phyloP scores from a whole-genome alignment of 495 filamentous ascomycete genomes.

The Viridothelium virens region DNA sequence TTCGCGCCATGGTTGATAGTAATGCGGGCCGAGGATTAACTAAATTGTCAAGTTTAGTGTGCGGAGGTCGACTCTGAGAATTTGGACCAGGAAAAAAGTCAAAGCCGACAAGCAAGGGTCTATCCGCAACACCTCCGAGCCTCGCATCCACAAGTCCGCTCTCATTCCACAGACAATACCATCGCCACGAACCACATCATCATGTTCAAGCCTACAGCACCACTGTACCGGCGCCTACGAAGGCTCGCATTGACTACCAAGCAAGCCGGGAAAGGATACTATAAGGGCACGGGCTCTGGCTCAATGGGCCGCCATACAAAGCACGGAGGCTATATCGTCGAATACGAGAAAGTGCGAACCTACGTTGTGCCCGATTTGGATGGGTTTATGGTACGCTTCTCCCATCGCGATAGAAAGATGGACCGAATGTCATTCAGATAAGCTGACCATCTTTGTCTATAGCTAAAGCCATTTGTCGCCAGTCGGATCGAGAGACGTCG shows the following conservation, averaged over 20 bases:
- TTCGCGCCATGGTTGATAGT: constrained; percentile 21
- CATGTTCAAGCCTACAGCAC: constrained; percentile 62
- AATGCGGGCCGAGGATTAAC: not conserved
- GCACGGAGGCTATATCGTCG: constrained; percentile 72
- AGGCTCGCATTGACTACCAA: constrained; percentile 79
- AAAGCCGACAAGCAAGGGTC: not conserved
- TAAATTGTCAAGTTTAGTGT: too few species aligned
- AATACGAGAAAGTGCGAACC: constrained; percentile 80
- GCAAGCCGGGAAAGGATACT: constrained; percentile 83
- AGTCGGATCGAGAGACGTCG: constrained; percentile 45
- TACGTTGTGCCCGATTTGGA: constrained; percentile 70
- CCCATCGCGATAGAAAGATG: not conserved
- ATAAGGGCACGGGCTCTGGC: constrained; percentile 89
- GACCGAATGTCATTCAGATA: not conserved
- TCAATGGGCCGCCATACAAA: constrained; percentile 80
- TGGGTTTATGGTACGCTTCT: constrained; percentile 58
- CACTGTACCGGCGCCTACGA: constrained; percentile 58
- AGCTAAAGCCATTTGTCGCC: constrained; percentile 88
- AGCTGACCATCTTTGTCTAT: constrained; percentile 4
- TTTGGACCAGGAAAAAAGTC: constrained; percentile 21
- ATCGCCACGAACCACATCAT: constrained; percentile 1
- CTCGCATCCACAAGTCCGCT: not conserved
- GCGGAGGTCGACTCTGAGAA: not conserved
- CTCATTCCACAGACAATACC: not conserved
- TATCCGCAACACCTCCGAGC: constrained; percentile 15